Evolutionary conservation across 495 filamentous ascomycete species (phyloP).

Genomic region (Usnea hakonensis): DNA sequence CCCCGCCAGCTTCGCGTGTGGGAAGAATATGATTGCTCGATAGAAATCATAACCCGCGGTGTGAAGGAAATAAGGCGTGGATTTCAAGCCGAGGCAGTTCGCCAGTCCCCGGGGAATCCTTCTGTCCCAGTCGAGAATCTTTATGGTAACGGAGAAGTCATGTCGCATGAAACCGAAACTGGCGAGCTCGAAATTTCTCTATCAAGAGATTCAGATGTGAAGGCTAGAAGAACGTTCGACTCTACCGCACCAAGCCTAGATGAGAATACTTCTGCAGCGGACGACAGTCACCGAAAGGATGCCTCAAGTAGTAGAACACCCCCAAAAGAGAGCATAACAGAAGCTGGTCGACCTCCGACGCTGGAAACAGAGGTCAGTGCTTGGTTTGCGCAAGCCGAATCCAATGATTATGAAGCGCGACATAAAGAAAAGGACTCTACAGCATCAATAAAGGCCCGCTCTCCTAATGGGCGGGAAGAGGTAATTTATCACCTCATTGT

Average conservation of each 20-base stretch:
- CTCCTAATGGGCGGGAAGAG: constrained; percentile 23
- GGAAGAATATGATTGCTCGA: constrained; percentile 12
- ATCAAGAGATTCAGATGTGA: not conserved
- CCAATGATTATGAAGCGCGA: not conserved
- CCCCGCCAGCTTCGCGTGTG: constrained; percentile 15
- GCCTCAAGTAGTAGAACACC: not conserved
- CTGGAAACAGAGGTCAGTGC: not conserved
- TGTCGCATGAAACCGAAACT: not conserved
- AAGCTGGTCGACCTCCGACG: not conserved
- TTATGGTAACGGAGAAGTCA: not conserved
- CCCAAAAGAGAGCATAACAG: not conserved
- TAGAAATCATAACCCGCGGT: constrained; percentile 33
- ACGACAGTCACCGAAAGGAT: not conserved
- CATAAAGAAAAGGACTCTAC: not conserved
- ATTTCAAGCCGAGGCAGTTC: constrained; percentile 46
- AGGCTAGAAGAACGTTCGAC: too few relatives aligned
- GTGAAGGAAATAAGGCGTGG: constrained; percentile 32
- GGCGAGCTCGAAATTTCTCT: not conserved
- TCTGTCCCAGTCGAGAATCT: constrained; percentile 17
- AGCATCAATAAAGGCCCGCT: not conserved
- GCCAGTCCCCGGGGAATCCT: constrained; percentile 19
- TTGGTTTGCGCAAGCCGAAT: not conserved
- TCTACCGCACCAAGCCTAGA: not conserved
- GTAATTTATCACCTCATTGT: constrained; percentile 73
- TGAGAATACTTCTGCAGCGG: not conserved